Percentiles rank a stretch among this genome's conserved stretches.
These are phyloP conservation scores for Mycena sp. DNA, from an alignment of 1,284 basidiomycete genomes.

Conservation along the genomic window DNA sequence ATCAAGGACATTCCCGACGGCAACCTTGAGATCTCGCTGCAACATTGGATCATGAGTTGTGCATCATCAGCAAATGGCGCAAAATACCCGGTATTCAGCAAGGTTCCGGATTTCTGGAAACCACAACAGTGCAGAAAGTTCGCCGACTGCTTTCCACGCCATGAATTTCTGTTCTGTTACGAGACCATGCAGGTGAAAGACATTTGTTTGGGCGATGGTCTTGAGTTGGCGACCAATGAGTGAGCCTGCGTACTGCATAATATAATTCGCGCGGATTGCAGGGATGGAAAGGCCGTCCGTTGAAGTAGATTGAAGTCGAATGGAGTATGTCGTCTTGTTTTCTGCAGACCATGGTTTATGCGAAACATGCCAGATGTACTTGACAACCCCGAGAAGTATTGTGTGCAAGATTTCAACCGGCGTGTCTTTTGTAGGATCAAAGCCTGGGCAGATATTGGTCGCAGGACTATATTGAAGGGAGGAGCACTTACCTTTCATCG, in stretches of 20 bases:
- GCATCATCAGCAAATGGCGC: too few species aligned
- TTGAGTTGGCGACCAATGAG: conserved; percentile 53
- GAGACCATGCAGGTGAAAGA: conserved; percentile 40
- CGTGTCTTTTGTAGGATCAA: conserved; percentile 31
- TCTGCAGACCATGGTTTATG: conserved; percentile 36
- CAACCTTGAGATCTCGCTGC: conserved; percentile 36
- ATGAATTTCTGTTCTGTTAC: conserved; percentile 29
- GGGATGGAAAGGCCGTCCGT: conserved; percentile 42
- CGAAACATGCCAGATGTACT: conserved; percentile 47
- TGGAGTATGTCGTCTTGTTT: conserved; percentile 33
- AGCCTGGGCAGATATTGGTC: not conserved
- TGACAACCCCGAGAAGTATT: conserved; percentile 44
- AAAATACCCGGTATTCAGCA: conserved; percentile 42
- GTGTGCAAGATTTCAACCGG: conserved; percentile 49
- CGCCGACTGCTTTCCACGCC: conserved; percentile 43
- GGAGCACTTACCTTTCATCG: conserved; percentile 8
- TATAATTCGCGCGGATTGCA: conserved; percentile 39
- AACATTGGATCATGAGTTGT: too few species aligned
- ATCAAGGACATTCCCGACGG: conserved; percentile 46
- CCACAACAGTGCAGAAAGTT: conserved; percentile 47
- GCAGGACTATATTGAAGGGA: too few species aligned
- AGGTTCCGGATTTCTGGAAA: conserved; percentile 45
- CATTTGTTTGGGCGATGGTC: conserved; percentile 40
- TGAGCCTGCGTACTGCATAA: conserved; percentile 44
- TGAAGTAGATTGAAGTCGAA: conserved; percentile 37